Evolutionary conservation across 169 alveolate genomes (phyloP).

Genomic region (Ichthyophthirius multifiliis): DNA sequence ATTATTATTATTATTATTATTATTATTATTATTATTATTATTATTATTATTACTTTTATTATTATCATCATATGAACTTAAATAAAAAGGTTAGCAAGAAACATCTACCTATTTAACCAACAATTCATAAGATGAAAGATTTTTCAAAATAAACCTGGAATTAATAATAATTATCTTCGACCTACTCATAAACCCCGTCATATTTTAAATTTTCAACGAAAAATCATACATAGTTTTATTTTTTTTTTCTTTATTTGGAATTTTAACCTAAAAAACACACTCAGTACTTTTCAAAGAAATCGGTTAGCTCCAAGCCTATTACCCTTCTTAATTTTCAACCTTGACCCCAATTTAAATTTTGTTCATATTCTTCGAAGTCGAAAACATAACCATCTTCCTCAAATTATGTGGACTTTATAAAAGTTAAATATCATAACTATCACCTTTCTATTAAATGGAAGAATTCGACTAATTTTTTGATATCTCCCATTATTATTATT

Average conservation of each 20-base stretch:
- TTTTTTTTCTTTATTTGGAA: background rate
- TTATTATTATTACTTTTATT: too few relatives aligned
- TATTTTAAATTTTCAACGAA: conserved; percentile 20
- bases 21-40: too few relatives aligned
- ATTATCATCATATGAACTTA: too few relatives aligned
- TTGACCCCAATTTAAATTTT: conserved; percentile 26
- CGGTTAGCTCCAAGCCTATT: conserved; percentile 24
- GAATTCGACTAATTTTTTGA: too few relatives aligned
- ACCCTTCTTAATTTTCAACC: background rate
- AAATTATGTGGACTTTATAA: too few relatives aligned
- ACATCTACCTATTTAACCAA: too few relatives aligned
- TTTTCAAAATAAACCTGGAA: conserved; percentile 31
- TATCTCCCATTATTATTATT: background rate
- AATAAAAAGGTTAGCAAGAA: too few relatives aligned
- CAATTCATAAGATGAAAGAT: too few relatives aligned
- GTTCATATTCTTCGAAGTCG: conserved; percentile 27
- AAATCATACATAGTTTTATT: conserved; percentile 22
- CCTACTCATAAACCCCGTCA: conserved; percentile 29
- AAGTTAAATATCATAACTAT: too few relatives aligned
- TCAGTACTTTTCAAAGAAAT: conserved; percentile 21
- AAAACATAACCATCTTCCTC: conserved; percentile 19
- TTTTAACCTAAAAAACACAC: background rate
- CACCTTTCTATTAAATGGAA: too few relatives aligned
- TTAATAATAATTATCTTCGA: conserved; percentile 26
- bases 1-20: too few relatives aligned